These are phyloP conservation scores for Forsythia viridissima DNA, from an alignment of 257 asterid genomes.

Conservation along the genomic window DNA sequence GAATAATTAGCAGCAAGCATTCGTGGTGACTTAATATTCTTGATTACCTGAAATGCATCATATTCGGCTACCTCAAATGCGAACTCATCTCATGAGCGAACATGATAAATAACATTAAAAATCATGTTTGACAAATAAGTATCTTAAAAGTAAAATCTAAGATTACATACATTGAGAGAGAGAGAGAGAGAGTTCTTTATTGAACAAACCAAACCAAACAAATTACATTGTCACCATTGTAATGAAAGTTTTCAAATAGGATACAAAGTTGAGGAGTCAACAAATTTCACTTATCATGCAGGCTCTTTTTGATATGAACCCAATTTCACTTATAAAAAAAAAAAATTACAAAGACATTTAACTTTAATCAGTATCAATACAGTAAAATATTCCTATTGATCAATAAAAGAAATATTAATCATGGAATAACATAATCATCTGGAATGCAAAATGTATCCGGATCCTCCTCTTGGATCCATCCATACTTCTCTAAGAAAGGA, in stretches of 20 bases:
- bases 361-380: not conserved
- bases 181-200: no score
- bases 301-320: not conserved
- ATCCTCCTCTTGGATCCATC: slow-evolving; percentile 76
- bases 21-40: no score
- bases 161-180: no score
- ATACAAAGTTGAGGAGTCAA: slow-evolving; percentile 16
- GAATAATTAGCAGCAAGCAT: no score
- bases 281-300: not conserved
- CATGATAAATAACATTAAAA: no score
- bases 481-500: slow-evolving; percentile 78
- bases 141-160: no score
- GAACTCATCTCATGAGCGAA: no score
- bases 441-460: slow-evolving; percentile 54
- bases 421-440: slow-evolving; percentile 68
- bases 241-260: slow-evolving; percentile 18
- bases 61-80: no score
- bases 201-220: not conserved
- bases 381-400: not conserved
- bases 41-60: no score
- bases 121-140: no score
- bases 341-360: not conserved
- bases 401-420: slow-evolving; percentile 22
- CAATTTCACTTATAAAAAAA: not conserved
- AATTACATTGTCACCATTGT: not conserved